A percentile compares a stretch with the other conserved stretches of the same genome.
Evolutionary conservation across 1,284 basidiomycete genomes (phyloP).

Genomic region (Melampsora americana): DNA sequence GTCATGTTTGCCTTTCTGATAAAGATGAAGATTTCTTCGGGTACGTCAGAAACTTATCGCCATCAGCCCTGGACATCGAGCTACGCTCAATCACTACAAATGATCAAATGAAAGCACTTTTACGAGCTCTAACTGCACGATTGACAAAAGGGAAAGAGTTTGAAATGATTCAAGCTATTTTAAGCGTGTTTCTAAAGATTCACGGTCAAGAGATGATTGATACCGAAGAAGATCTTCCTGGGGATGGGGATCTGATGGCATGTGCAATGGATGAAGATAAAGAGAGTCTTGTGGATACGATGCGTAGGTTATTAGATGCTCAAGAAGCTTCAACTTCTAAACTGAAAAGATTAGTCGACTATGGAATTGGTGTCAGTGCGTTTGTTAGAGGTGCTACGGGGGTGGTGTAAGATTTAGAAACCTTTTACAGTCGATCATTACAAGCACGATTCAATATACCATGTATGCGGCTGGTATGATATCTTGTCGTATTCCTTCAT

Average conservation of each 20-base stretch:
- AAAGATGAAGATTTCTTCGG: conserved; percentile 78
- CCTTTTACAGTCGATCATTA: no score
- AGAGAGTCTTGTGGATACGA: background rate
- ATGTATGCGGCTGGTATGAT: no score
- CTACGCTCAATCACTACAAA: conserved; percentile 66
- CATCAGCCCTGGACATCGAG: conserved; percentile 85
- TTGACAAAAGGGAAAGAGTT: conserved; percentile 80
- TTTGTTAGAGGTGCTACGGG: conserved; percentile 40
- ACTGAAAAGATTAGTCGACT: conserved; percentile 39
- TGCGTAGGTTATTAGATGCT: conserved; percentile 13
- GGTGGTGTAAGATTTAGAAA: conserved; percentile 14
- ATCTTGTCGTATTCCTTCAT: no score
- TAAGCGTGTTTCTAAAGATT: conserved; percentile 75
- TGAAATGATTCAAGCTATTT: conserved; percentile 87
- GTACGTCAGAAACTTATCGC: conserved; percentile 80
- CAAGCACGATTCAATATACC: no score
- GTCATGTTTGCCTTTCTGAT: background rate
- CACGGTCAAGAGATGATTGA: conserved; percentile 67
- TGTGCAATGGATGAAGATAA: conserved; percentile 13
- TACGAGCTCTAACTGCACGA: conserved; percentile 70
- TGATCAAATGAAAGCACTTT: conserved; percentile 68
- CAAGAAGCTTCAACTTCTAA: conserved; percentile 24
- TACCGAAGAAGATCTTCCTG: conserved; percentile 56
- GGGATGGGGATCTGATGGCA: conserved; percentile 14
- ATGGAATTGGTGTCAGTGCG: conserved; percentile 39